Conservation (phyloP, 768 basidiomycete genomes). For the Neoboletus subvelutipes region DNA sequence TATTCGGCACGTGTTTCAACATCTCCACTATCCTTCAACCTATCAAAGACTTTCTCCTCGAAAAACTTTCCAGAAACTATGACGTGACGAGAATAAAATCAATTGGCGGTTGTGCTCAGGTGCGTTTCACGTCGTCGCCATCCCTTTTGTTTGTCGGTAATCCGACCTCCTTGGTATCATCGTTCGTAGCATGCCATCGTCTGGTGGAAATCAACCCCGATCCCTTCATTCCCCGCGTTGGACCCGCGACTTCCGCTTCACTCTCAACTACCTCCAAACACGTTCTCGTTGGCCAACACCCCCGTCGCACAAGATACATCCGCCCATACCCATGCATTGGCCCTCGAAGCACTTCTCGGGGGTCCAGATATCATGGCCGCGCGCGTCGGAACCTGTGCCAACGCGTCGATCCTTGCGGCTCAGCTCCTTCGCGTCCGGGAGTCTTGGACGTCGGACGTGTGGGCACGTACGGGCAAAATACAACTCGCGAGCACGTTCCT, state of each 20-base stretch:
- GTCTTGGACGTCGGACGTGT: slow-evolving; percentile 73
- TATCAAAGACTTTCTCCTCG: slow-evolving; percentile 67
- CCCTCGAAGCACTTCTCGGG: slow-evolving; percentile 72
- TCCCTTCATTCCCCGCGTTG: slow-evolving; percentile 68
- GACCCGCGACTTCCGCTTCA: slow-evolving; percentile 71
- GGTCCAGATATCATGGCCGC: slow-evolving; percentile 76
- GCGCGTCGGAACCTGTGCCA: slow-evolving; percentile 72
- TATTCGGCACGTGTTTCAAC: no score
- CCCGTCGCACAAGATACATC: slow-evolving; percentile 80
- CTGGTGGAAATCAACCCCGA: slow-evolving; percentile 83
- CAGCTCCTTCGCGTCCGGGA: slow-evolving; percentile 80
- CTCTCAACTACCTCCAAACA: slow-evolving; percentile 62
- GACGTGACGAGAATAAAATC: slow-evolving; percentile 71
- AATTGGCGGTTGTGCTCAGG: slow-evolving; percentile 79
- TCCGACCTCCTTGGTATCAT: slow-evolving; percentile 1
- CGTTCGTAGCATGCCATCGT: slow-evolving; percentile 62
- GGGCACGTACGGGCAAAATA: slow-evolving; percentile 73
- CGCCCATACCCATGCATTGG: slow-evolving; percentile 73
- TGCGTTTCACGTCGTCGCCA: slow-evolving; percentile 28
- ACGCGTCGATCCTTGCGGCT: slow-evolving; percentile 68
- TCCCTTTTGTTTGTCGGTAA: not conserved
- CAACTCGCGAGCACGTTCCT: slow-evolving; percentile 78
- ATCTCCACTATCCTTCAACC: slow-evolving; percentile 20
- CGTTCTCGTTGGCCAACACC: slow-evolving; percentile 71
- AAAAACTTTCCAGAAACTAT: slow-evolving; percentile 68